Base-by-base conservation (phyloP, 768 basidiomycete genomes). In the Lactarius tabidus region DNA sequence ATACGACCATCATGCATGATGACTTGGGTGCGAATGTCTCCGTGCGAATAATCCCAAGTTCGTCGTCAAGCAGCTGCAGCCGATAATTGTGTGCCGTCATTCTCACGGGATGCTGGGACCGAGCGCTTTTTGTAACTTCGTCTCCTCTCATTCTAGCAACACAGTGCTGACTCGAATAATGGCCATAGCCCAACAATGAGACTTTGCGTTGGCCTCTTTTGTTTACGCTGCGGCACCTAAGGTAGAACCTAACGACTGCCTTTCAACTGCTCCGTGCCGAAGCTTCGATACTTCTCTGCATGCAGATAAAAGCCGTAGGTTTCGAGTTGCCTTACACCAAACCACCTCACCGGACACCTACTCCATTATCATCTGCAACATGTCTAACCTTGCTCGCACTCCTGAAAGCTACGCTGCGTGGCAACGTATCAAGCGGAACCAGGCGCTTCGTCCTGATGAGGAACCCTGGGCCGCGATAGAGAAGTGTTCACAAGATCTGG, bases 351-450 rank as follows among this genome's bases (percentile, higher is more conserved):
- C 48, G 7, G 6, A 26, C 26, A 15, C 7, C 48, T 6, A 31
- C 23, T 6, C 23, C 41, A 14, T 14, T 26, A 7, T 38, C 12
- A 31, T 1, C 29, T n/a, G 33, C 14, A 23, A 4, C 6, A 60
- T 65, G 59, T 60, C 64, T 0, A 7, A 20, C 14, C 31, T 38
- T 29, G 59, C 64, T 48, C 54, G 41, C 23, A 45, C 43, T 43
- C 64, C 59, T 6, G 64, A 65, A 38, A 60, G 59, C 36, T 23
- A 48, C 14, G 59, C 43, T n/a, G 64, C 59, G 5, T 65, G 59
- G 59, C 59, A 65, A 20, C 53, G 55, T 28, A n/a, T 60, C 6
- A 65, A 56, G 28, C 64, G 26, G 8, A 26, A n/a, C 20, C 20
- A 20, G 39, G 43, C 5, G 1, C 58, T 36, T 28, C 28, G 28